phyloP scores from a whole-genome alignment of 345 rosid species.

The Linum tenue region DNA sequence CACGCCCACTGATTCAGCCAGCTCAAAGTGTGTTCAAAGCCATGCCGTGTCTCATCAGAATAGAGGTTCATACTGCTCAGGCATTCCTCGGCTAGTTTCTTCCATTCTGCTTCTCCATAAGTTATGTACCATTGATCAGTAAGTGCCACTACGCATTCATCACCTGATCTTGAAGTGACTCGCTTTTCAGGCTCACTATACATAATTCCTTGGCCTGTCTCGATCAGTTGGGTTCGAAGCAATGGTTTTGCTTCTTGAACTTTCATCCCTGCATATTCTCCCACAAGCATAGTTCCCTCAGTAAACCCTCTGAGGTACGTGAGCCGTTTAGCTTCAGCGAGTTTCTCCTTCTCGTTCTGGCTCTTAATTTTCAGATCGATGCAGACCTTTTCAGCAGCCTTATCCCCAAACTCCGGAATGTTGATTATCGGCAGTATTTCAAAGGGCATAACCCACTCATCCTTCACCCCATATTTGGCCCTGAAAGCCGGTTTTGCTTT shows the following conservation, averaged over 20 bases:
- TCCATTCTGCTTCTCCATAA: constrained; percentile 85
- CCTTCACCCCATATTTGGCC: constrained; percentile 64
- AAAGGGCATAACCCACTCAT: constrained; percentile 79
- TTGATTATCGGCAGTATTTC: constrained; percentile 68
- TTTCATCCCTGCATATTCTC: constrained; percentile 58
- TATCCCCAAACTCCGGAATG: constrained; percentile 80
- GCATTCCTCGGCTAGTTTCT: constrained; percentile 65
- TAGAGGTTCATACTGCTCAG: constrained; percentile 67
- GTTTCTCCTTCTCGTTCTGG: constrained; percentile 91
- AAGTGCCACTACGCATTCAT: constrained; percentile 96
- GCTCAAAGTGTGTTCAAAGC: constrained; percentile 82
- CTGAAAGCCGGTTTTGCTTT: constrained; percentile 71
- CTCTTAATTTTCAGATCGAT: constrained; percentile 69
- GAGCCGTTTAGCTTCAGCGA: constrained; percentile 80
- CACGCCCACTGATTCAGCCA: constrained; percentile 99
- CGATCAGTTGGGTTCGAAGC: constrained; percentile 55
- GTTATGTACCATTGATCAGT: constrained; percentile 97
- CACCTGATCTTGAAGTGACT: constrained; percentile 92
- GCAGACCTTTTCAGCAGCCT: constrained; percentile 83
- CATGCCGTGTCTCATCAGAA: constrained; percentile 74
- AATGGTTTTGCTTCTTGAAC: constrained; percentile 80
- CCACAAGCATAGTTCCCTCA: constrained; percentile 73
- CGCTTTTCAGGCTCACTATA: constrained; percentile 94
- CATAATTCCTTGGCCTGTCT: constrained; percentile 60
- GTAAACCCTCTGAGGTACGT: constrained; percentile 83